Evolutionary conservation across 2,329 filamentous ascomycete genomes (phyloP), one percentile per base, ranked within the genome.

Genomic region (Cladophialophora yegresii): DNA sequence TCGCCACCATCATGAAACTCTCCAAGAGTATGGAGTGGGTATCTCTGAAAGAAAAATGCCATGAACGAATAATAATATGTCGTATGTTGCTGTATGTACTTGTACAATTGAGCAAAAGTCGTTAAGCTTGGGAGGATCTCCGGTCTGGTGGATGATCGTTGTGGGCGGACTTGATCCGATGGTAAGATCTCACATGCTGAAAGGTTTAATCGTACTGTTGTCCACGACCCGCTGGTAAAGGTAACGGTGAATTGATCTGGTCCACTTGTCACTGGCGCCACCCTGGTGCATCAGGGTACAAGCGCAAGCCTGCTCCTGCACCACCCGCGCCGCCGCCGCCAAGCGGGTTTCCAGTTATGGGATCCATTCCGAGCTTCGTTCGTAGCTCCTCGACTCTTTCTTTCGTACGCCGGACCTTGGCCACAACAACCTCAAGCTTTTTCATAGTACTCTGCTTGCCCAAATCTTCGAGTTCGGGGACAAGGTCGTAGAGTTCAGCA

Each of bases 371-470:
- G 22, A 68, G 16, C 30, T 65, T 58, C 7, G 43, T 30, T 28
- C 69, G 63, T 43, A 70, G 47, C 26, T 64, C 62, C 49, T 69
- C 67, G 9, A 69, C 63, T 26, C 54, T 56, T 30, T 61, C 55
- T 58, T 69, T 70, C 23, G 67, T 65, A 20, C 53, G 51, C 23
- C 49, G 51, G 32, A 70, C 67, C 43, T 71, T 70, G 23, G 64
- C 64, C 26, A 71, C 70, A 10, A 71, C 70, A 26, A 68, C 58
- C 53, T 70, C 69, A 5, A 71, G 69, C 62, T 70, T 71, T 55
- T 71, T 70, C 70, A 71, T 70, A 3, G 67, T 69, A 56, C 70
- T 71, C 45, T 70, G 70, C 55, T 71, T 71, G 1, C 69, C 69
- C 63, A 64, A 36, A 20, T 67, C 64, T 33, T 69, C 63, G 3